Percentiles rank a stretch among this genome's conserved stretches.
Conservation (phyloP, 1,139 yeast genomes). For the Ogataea hybrid region DNA sequence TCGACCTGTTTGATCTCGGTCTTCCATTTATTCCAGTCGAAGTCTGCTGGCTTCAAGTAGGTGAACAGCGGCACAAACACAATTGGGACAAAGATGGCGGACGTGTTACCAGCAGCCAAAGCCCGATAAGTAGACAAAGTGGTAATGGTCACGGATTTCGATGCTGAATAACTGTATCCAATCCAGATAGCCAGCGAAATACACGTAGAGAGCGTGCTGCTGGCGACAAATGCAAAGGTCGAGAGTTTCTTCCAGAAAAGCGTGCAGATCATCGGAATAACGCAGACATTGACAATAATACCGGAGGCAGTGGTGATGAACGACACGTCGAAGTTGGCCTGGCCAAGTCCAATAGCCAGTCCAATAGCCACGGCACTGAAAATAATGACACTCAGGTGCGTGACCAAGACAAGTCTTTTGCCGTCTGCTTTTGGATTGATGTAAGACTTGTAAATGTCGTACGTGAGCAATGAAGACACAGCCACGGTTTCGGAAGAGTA, state of each 20-base stretch:
- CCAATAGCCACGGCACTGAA: constrained; percentile 40
- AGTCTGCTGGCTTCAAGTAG: constrained; percentile 32
- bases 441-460: constrained; percentile 47
- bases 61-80: constrained; percentile 32
- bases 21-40: constrained; percentile 36
- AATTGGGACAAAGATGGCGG: constrained; percentile 31
- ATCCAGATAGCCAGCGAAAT: constrained; percentile 36
- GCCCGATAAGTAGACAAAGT: constrained; percentile 34
- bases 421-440: constrained; percentile 44
- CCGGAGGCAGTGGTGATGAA: constrained; percentile 44
- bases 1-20: constrained; percentile 25
- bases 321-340: constrained; percentile 42
- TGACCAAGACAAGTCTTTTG: constrained; percentile 37
- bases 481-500: constrained; percentile 50
- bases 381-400: constrained; percentile 39
- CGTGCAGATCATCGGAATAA: constrained; percentile 41
- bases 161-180: constrained; percentile 29
- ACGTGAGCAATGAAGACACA: constrained; percentile 44
- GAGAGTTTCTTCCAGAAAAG: constrained; percentile 41
- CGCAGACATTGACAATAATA: constrained; percentile 22
- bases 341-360: constrained; percentile 42
- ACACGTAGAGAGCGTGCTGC: constrained; percentile 24
- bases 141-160: constrained; percentile 20
- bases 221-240: constrained; percentile 15
- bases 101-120: constrained; percentile 36